Percentiles rank a stretch among this genome's conserved stretches.
Evolutionary conservation across 192 early-diverging fungal species (phyloP).

Genomic region (Umbelopsis vinacea): DNA sequence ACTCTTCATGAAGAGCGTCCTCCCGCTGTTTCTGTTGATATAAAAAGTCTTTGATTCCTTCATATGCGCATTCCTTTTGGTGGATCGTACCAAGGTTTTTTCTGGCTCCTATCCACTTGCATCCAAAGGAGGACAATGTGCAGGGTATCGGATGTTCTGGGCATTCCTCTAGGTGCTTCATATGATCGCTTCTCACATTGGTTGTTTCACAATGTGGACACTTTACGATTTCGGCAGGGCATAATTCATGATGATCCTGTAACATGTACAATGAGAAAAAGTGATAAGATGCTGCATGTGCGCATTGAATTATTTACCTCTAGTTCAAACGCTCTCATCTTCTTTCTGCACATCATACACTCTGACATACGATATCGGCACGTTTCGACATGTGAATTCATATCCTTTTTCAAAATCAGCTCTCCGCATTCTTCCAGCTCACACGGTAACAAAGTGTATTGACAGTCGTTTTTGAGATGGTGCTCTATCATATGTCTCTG

Average conservation of each 20-base stretch:
- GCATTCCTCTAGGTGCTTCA: slow-evolving; percentile 50
- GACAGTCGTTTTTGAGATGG: slow-evolving; percentile 63
- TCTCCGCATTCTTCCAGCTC: slow-evolving; percentile 57
- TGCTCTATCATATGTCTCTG: slow-evolving; percentile 59
- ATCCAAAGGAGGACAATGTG: slow-evolving; percentile 54
- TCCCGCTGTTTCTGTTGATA: slow-evolving; percentile 47
- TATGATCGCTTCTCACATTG: slow-evolving; percentile 41
- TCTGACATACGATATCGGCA: slow-evolving; percentile 57
- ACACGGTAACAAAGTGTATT: slow-evolving; percentile 55
- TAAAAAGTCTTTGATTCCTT: slow-evolving; percentile 61
- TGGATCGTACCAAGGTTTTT: slow-evolving; percentile 44
- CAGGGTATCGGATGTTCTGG: slow-evolving; percentile 49
- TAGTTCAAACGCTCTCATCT: slow-evolving; percentile 50
- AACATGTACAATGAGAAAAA: neutral
- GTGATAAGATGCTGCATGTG: neutral
- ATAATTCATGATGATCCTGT: slow-evolving; percentile 57
- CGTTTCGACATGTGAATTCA: slow-evolving; percentile 56
- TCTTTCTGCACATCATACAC: slow-evolving; percentile 60
- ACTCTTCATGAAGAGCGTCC: slow-evolving; percentile 49
- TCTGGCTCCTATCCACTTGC: slow-evolving; percentile 61
- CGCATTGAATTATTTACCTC: slow-evolving; percentile 44
- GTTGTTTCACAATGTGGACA: slow-evolving; percentile 61
- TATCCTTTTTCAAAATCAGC: slow-evolving; percentile 58
- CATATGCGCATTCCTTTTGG: slow-evolving; percentile 58
- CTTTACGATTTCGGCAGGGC: slow-evolving; percentile 55